Evolutionary conservation across 2,329 filamentous ascomycete species (phyloP), one percentile per base, ranked within the genome.

Genomic region (Botrytis medusae): DNA sequence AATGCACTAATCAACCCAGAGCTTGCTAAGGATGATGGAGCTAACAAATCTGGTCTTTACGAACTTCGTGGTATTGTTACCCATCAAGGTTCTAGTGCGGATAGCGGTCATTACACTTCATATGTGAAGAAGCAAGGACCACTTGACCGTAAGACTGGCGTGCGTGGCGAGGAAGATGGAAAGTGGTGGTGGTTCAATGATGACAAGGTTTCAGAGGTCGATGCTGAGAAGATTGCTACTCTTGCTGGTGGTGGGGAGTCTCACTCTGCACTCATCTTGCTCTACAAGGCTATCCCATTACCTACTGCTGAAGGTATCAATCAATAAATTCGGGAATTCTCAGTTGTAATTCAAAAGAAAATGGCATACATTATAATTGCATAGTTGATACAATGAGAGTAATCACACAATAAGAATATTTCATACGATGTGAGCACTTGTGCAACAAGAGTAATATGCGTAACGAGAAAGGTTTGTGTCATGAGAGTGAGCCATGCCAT

Each of bases 151-250:
- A 89, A 90, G 79, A 93, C 91, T 32, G 94, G 93, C 77, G 93
- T 94, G 85, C 86, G 89, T 79, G 90, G 89, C 71, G 90, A 92
- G 80, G 94, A 97, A 81, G 94, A 97, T 80, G 94, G 93, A 78
- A 97, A 94, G 79, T 99, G 96, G 96, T 99, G 96, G 95, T 99
- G 96, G 95, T 99, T 99, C 87, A 98, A 99, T 83, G 96, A 99
- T 80, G 95, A 99, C 81, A 97, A 94, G 85, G 96, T 99, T 48
- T 90, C 92, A 22, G 96, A 99, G 85, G 96, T 99, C 42, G 90
- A 93, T 25, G 86, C 89, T 40, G 95, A 98, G 79, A 96, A 97
- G 86, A 97, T 99, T 77, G 93, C 95, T 81, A 92, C 91, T 5
- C 87, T 99, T 69, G 89, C 94, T 69, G 97, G 96, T 74, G 96